A percentile compares a stretch with the other conserved stretches of the same genome.
These are phyloP conservation scores for Blastocystis sp. DNA, from an alignment of 352 stramenopile species.

Conservation along the genomic window DNA sequence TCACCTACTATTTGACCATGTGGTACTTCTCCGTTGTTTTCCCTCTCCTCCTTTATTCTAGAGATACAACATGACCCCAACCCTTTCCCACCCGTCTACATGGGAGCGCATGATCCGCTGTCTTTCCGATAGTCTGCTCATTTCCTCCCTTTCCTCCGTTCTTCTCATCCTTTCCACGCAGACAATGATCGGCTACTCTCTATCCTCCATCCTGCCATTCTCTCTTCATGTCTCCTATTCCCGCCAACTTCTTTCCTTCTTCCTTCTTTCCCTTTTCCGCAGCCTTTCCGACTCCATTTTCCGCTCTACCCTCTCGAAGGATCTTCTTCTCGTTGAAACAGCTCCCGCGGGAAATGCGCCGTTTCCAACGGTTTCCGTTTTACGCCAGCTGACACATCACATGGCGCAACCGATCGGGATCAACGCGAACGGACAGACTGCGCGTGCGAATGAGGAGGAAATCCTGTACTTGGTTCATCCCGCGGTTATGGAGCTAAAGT, in stretches of 20 bases:
- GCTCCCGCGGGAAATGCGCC: not conserved
- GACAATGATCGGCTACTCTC: not conserved
- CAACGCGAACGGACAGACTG: not conserved
- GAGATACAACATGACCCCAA: not conserved
- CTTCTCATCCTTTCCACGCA: not conserved
- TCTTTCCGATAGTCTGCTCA: not conserved
- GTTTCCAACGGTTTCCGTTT: not conserved
- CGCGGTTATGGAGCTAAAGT: not conserved
- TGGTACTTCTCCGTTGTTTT: not conserved
- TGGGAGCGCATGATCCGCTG: not conserved
- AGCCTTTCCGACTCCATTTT: not conserved
- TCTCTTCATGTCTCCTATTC: not conserved
- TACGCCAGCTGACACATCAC: not conserved
- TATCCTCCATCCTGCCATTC: not conserved
- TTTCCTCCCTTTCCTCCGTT: not conserved
- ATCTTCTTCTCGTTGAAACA: not conserved
- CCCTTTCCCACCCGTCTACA: not conserved
- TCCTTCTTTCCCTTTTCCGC: not conserved
- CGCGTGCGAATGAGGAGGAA: not conserved
- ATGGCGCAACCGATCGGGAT: not conserved
- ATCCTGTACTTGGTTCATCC: not conserved
- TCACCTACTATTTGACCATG: conserved; percentile 31
- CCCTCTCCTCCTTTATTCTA: not conserved
- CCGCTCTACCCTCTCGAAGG: not conserved
- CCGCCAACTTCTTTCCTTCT: not conserved